phyloP scores from a whole-genome alignment of 345 rosid species.

The Cardamine occulta region DNA sequence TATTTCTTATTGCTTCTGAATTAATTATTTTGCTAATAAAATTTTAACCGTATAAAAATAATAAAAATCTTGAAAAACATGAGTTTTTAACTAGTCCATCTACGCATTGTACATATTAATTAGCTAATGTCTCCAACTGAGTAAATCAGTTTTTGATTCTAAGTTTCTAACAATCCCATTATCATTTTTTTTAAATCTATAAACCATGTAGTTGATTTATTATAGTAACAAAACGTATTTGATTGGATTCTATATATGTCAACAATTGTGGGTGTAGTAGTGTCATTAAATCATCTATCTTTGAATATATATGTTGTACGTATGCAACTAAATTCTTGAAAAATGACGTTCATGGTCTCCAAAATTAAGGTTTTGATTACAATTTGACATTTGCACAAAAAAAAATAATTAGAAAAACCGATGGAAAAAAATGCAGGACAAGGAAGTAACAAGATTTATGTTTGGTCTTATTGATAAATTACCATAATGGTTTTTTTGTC shows the following conservation, averaged over 20 bases:
- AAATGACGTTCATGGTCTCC: conserved; percentile 13
- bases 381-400: background rate
- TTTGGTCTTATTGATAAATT: conserved; percentile 20
- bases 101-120: background rate
- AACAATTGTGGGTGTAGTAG: background rate
- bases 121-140: background rate
- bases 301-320: background rate
- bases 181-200: background rate
- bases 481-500: conserved; percentile 39
- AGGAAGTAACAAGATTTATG: conserved; percentile 30
- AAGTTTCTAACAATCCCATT: too few relatives aligned
- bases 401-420: background rate
- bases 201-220: background rate
- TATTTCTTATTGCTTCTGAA: too few relatives aligned
- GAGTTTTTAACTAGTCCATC: too few relatives aligned
- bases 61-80: too few relatives aligned
- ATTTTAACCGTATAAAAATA: too few relatives aligned
- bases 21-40: too few relatives aligned
- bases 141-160: background rate
- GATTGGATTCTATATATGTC: background rate
- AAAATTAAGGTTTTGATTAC: conserved; percentile 20
- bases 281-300: conserved; percentile 24
- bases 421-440: conserved; percentile 24
- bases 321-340: conserved; percentile 26
- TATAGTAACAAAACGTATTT: background rate